A percentile compares a stretch with the other conserved stretches of the same genome.
phyloP scores from a whole-genome alignment of 305 asterid genomes.

The Fraxinus ornus region DNA sequence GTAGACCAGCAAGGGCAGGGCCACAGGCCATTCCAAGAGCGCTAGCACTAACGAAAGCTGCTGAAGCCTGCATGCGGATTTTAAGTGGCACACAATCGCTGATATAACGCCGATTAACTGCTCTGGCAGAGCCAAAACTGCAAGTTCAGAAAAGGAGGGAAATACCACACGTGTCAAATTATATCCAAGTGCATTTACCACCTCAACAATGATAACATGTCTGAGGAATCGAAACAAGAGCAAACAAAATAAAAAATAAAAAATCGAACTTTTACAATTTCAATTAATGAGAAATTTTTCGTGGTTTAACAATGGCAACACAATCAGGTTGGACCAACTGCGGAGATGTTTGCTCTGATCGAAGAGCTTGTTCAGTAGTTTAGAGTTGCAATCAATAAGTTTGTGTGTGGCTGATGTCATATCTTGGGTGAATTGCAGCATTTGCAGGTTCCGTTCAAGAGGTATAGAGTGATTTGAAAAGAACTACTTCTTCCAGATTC shows the following conservation, averaged over 20 bases:
- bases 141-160: constrained; percentile 30
- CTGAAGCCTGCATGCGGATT: constrained; percentile 95
- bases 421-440: constrained; percentile 8
- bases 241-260: neutral
- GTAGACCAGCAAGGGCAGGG: constrained; percentile 93
- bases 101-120: constrained; percentile 93
- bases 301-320: neutral
- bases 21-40: constrained; percentile 99
- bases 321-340: neutral
- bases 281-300: neutral
- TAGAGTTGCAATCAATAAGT: neutral
- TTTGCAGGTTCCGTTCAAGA: neutral
- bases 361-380: neutral
- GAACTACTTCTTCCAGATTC: neutral
- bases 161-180: constrained; percentile 16
- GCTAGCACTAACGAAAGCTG: constrained; percentile 98
- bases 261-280: neutral
- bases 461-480: neutral
- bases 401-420: neutral
- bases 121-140: constrained; percentile 98
- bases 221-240: neutral
- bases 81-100: constrained; percentile 95
- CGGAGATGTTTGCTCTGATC: neutral
- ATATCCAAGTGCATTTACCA: constrained; percentile 12
- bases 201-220: neutral